Percentiles rank a stretch among this genome's conserved stretches.
Conservation (phyloP, 140 eudicot genomes). For the Erigeron philadelphicus region DNA sequence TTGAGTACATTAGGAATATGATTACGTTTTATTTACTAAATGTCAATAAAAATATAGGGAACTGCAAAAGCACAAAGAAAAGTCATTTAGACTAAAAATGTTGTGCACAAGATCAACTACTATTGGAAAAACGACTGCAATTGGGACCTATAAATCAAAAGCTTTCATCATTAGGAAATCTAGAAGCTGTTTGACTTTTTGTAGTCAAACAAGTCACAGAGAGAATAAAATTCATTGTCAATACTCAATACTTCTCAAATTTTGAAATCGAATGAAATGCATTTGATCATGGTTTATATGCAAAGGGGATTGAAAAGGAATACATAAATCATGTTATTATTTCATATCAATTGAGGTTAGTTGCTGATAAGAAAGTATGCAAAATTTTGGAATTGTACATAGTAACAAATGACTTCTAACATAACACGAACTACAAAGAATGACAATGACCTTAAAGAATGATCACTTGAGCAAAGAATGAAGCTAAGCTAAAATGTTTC, state of each 20-base stretch:
- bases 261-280: no score
- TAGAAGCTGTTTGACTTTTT: background rate
- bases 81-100: background rate
- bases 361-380: background rate
- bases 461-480: background rate
- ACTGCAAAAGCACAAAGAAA: background rate
- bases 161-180: background rate
- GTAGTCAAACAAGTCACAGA: conserved; percentile 9
- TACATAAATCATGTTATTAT: background rate
- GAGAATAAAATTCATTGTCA: background rate
- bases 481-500: background rate
- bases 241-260: conserved; percentile 2
- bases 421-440: conserved; percentile 22
- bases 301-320: background rate
- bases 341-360: background rate
- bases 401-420: conserved; percentile 9
- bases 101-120: background rate
- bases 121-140: background rate
- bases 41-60: background rate
- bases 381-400: background rate
- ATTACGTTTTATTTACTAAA: background rate
- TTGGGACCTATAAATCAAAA: conserved; percentile 5
- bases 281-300: background rate
- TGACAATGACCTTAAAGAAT: conserved; percentile 6
- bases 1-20: background rate